A percentile compares a stretch with the other conserved stretches of the same genome.
Conservation (phyloP, 2,329 filamentous ascomycete genomes). For the Graphiopsis chlorocephala region DNA sequence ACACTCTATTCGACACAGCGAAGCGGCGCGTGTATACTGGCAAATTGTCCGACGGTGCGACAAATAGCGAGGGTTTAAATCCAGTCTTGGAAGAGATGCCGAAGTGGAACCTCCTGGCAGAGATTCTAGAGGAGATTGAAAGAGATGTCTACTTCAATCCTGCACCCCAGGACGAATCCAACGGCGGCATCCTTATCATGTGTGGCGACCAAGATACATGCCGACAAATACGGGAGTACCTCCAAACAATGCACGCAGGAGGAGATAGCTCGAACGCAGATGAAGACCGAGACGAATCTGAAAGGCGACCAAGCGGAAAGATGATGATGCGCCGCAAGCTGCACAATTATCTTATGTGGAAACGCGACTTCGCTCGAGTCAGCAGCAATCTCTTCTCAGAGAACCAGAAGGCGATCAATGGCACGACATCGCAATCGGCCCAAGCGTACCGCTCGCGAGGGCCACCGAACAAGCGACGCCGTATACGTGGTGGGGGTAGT, state of each 20-base stretch:
- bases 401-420: constrained; percentile 72
- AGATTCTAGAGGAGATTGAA: constrained; percentile 91
- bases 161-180: constrained; percentile 72
- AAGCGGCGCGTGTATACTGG: constrained; percentile 82
- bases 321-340: constrained; percentile 90
- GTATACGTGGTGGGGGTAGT: constrained; percentile 74
- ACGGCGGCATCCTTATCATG: constrained; percentile 93
- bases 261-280: constrained; percentile 36
- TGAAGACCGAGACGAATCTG: constrained; percentile 49
- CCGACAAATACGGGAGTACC: constrained; percentile 82
- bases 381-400: constrained; percentile 75
- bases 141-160: constrained; percentile 84
- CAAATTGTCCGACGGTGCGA: constrained; percentile 60
- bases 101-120: constrained; percentile 87
- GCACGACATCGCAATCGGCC: constrained; percentile 50
- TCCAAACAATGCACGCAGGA: constrained; percentile 75
- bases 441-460: constrained; percentile 55
- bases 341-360: constrained; percentile 86
- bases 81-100: constrained; percentile 91
- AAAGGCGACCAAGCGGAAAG: constrained; percentile 63
- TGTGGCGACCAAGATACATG: constrained; percentile 84
- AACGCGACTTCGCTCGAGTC: constrained; percentile 81
- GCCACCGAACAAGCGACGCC: constrained; percentile 80
- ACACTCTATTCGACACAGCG: constrained; percentile 89
- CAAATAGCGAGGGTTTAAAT: constrained; percentile 60